Evolutionary conservation across 805 yeast genomes (phyloP).

Genomic region (Saturnispora ahearnii): DNA sequence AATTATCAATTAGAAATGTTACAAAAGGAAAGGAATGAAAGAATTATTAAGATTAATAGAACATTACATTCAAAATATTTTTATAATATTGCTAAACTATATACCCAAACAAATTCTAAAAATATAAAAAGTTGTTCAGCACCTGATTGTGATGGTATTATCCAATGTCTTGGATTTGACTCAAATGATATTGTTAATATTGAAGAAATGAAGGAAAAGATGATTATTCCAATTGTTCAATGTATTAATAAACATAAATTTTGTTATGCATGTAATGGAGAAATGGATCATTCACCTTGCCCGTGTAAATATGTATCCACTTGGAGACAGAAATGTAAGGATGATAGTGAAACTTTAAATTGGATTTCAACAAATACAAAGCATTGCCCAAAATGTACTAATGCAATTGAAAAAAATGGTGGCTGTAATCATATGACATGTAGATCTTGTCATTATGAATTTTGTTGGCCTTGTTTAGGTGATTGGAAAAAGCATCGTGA

Average conservation of each 20-base stretch:
- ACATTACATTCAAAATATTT: slow-evolving; percentile 31
- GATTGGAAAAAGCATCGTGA: slow-evolving; percentile 66
- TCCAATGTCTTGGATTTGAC: slow-evolving; percentile 31
- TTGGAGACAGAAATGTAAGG: slow-evolving; percentile 76
- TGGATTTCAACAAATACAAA: slow-evolving; percentile 86
- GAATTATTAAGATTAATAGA: slow-evolving; percentile 17
- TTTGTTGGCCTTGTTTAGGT: slow-evolving; percentile 88
- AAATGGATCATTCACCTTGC: slow-evolving; percentile 69
- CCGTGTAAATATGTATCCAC: slow-evolving; percentile 58
- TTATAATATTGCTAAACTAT: slow-evolving; percentile 37
- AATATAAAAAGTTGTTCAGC: slow-evolving; percentile 73
- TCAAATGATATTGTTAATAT: slow-evolving; percentile 21
- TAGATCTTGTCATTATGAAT: slow-evolving; percentile 62
- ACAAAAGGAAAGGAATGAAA: slow-evolving; percentile 18
- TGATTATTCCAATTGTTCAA: slow-evolving; percentile 53
- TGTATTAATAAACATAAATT: slow-evolving; percentile 64
- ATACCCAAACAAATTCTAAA: slow-evolving; percentile 42
- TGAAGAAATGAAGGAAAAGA: slow-evolving; percentile 19
- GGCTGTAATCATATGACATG: slow-evolving; percentile 98
- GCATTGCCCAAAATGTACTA: slow-evolving; percentile 73
- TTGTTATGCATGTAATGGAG: slow-evolving; percentile 67
- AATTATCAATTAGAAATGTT: slow-evolving; percentile 20
- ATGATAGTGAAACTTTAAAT: slow-evolving; percentile 79
- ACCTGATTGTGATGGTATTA: slow-evolving; percentile 61
- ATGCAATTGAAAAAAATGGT: slow-evolving; percentile 84